These are phyloP conservation scores for Strigomonas galati DNA, from an alignment of 208 protist species.

Conservation along the genomic window DNA sequence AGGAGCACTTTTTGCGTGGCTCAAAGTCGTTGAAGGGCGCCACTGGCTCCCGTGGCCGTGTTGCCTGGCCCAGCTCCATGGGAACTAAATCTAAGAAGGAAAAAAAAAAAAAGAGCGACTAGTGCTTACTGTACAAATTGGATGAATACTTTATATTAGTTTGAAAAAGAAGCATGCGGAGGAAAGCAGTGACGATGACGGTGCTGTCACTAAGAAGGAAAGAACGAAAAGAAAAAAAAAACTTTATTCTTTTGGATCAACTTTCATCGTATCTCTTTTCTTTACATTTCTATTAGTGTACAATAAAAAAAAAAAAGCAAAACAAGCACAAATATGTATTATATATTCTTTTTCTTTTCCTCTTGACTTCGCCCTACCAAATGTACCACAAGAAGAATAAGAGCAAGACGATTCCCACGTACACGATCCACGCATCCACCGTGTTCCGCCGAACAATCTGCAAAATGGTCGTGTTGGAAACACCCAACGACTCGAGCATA, in stretches of 20 bases:
- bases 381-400: slow-evolving; percentile 74
- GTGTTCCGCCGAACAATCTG: slow-evolving; percentile 81
- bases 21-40: slow-evolving; percentile 53
- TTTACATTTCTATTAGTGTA: background rate
- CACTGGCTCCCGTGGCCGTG: slow-evolving; percentile 39
- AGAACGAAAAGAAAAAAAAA: no score
- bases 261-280: background rate
- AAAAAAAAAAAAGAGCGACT: slow-evolving; percentile 18
- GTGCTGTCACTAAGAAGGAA: no score
- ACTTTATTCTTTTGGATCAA: no score
- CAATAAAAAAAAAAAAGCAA: slow-evolving; percentile 5
- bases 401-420: slow-evolving; percentile 53
- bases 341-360: slow-evolving; percentile 3
- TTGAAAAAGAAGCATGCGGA: background rate
- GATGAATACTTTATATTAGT: no score
- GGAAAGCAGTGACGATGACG: slow-evolving; percentile 1
- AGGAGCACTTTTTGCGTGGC: slow-evolving; percentile 61
- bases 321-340: background rate
- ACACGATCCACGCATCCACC: slow-evolving; percentile 80
- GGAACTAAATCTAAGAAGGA: slow-evolving; percentile 8
- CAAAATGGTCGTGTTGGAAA: slow-evolving; percentile 74
- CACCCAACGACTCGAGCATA: slow-evolving; percentile 71
- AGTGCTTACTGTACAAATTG: no score
- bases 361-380: slow-evolving; percentile 26
- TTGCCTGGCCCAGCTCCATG: slow-evolving; percentile 39